phyloP scores from a whole-genome alignment of 805 yeast species.

The Saccharomycopsis olivae region DNA sequence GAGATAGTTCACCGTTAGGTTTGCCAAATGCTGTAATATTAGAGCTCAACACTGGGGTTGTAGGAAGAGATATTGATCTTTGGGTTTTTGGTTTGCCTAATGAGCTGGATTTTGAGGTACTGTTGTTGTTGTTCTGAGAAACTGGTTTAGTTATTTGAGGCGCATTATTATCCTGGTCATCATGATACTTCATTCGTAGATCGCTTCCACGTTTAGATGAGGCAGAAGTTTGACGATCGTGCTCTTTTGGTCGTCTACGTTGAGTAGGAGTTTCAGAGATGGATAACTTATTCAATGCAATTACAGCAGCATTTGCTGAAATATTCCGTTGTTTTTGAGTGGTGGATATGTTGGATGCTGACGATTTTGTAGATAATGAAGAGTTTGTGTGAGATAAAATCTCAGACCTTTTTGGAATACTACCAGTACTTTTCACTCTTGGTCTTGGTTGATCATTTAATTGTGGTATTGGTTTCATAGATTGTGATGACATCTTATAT shows the following conservation, averaged over 20 bases:
- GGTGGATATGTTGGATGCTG: no score
- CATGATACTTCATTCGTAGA: slow-evolving; percentile 14
- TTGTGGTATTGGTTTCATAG: slow-evolving; percentile 69
- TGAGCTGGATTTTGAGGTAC: not conserved
- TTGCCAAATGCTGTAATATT: not conserved
- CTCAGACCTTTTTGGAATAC: not conserved
- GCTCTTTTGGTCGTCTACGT: slow-evolving; percentile 1
- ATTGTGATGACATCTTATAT: slow-evolving; percentile 62
- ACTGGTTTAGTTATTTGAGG: no score
- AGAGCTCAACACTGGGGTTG: slow-evolving; percentile 1
- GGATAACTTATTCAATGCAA: slow-evolving; percentile 7
- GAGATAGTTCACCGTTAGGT: not conserved
- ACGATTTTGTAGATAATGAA: not conserved
- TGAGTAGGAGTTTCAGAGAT: not conserved
- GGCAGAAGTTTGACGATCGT: slow-evolving; percentile 2
- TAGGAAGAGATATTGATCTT: slow-evolving; percentile 5
- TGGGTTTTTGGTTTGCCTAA: not conserved
- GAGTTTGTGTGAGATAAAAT: no score
- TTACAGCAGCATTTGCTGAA: slow-evolving; percentile 17
- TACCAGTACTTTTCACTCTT: not conserved
- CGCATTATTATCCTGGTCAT: no score
- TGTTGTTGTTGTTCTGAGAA: not conserved
- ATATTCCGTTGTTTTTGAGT: not conserved
- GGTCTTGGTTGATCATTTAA: slow-evolving; percentile 3
- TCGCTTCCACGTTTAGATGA: slow-evolving; percentile 2